phyloP scores from a whole-genome alignment of 345 rosid species.

The Firmiana major region DNA sequence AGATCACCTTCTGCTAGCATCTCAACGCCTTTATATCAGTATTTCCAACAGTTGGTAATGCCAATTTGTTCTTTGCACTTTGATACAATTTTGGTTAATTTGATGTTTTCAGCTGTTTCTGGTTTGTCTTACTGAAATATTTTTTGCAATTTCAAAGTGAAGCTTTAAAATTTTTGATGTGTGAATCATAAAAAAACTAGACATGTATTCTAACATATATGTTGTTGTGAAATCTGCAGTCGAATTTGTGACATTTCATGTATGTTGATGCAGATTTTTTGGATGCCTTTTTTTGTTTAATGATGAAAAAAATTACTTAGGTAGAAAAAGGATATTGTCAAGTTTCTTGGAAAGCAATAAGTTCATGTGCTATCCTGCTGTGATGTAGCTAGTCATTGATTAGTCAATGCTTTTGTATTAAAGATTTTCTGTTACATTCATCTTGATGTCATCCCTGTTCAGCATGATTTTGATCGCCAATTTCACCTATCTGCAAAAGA shows the following conservation, averaged over 20 bases:
- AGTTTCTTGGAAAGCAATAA: not conserved
- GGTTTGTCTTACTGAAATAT: not conserved
- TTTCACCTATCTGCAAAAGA: not conserved
- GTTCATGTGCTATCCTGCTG: not conserved
- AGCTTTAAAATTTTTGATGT: not conserved
- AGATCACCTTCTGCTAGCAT: slow-evolving; percentile 31
- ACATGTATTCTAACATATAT: not conserved
- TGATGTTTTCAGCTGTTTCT: not conserved
- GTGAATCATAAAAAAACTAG: not conserved
- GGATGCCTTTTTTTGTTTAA: not conserved
- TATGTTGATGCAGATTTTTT: not conserved
- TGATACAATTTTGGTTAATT: not conserved
- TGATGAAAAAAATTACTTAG: not conserved
- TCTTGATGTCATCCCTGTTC: not conserved
- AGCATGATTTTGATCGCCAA: not conserved
- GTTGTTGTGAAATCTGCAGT: not conserved
- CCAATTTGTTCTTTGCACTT: slow-evolving; percentile 1
- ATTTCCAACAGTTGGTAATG: slow-evolving; percentile 66
- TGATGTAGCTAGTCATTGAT: not conserved
- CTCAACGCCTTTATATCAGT: slow-evolving; percentile 54
- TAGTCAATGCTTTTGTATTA: not conserved
- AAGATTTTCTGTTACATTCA: not conserved
- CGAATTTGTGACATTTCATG: not conserved
- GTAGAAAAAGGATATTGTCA: not conserved
- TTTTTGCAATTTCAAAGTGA: not conserved